Evolutionary conservation across 2,329 filamentous ascomycete genomes (phyloP), one percentile per base, ranked within the genome.

Genomic region (Fusarium anguioides): DNA sequence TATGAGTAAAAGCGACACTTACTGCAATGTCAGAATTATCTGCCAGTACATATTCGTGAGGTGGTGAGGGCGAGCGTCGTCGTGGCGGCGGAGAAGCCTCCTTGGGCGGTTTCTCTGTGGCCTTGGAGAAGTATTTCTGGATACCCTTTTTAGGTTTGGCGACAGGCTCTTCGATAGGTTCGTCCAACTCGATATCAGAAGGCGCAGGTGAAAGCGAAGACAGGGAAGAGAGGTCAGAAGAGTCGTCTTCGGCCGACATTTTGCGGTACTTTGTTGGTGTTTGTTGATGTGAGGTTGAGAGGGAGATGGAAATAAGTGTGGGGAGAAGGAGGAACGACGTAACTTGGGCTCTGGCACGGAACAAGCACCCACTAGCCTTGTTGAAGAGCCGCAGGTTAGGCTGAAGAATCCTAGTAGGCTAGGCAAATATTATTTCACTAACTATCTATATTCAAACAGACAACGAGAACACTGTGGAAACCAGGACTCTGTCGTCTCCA

Each of bases 1-100:
- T 17, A 15, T 14, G 15, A 12, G 15, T 41, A 42, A 20, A 8
- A 48, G 11, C 36, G n/a, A 24, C 20, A 92, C 94, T 81, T 86
- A 97, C 94, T 72, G 95, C 91, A 81, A 98, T 94, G 76, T 96
- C 91, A 65, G 91, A 87, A 78, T 97, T 97, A 78, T 98, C 95
- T 64, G 93, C 93, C 56, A 97, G 83, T 26, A 93, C 90, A 79
- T 91, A 92, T 84, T 97, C 93, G 78, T 97, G 95, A 10, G 93
- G 90, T 71, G 95, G 95, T 69, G 94, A 97, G 20, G 93, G 90
- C 58, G 91, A 89, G 77, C 95, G 86, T 83, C 96, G 96, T 75
- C 87, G 88, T 74, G 89, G 84, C 58, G 89, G 89, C 66, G 90
- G 89, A 71, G 89, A 87, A 52, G 83, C 80, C 73, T 88, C 84